phyloP scores from a whole-genome alignment of 768 basidiomycete species.

The Naganishia vishniacii region DNA sequence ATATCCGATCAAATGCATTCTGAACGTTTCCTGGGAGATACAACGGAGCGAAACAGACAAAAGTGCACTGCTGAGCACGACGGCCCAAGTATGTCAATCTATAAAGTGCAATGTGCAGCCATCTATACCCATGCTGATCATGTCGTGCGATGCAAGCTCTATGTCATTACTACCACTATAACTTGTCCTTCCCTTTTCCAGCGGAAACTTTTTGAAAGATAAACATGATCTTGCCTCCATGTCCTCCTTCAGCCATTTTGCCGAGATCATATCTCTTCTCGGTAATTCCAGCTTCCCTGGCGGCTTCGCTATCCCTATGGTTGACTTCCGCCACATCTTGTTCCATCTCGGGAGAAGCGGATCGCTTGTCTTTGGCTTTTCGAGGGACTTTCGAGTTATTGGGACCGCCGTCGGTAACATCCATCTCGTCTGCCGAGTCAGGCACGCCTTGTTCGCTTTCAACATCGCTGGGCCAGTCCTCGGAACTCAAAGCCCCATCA shows the following conservation, averaged over 20 bases:
- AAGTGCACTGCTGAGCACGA: no score
- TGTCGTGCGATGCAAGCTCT: not conserved
- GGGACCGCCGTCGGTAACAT: not conserved
- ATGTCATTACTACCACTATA: not conserved
- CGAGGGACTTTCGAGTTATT: not conserved
- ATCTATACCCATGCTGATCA: not conserved
- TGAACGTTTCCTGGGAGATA: no score
- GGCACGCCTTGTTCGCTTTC: constrained; percentile 13
- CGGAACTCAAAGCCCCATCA: not conserved
- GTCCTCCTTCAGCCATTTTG: constrained; percentile 30
- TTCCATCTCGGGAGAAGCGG: not conserved
- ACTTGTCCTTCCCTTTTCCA: constrained; percentile 4
- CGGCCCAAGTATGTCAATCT: no score
- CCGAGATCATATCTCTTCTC: constrained; percentile 37
- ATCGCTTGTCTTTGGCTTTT: not conserved
- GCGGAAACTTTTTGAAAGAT: constrained; percentile 42
- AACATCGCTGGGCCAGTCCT: constrained; percentile 12
- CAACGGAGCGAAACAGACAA: no score
- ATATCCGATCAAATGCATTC: not conserved
- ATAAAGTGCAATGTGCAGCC: not conserved
- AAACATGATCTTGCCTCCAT: constrained; percentile 43
- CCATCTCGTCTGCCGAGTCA: constrained; percentile 24
- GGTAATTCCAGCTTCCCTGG: not conserved
- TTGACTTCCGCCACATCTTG: not conserved
- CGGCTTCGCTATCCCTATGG: not conserved